Evolutionary conservation across 495 filamentous ascomycete genomes (phyloP), one percentile per base, ranked within the genome.

Genomic region (Xylaria bambusicola): DNA sequence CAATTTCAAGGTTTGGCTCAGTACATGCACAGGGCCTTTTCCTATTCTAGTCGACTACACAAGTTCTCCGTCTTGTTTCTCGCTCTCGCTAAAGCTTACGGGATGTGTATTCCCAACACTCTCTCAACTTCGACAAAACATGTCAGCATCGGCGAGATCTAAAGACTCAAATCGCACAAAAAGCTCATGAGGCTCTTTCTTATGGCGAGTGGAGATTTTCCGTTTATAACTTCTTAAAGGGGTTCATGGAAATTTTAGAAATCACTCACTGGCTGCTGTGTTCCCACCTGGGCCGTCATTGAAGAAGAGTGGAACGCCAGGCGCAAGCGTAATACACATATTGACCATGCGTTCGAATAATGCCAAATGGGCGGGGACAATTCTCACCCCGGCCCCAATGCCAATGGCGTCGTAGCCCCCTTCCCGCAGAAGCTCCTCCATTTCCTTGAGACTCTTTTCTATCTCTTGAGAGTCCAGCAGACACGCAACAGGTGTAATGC

Each of bases 271-370:
- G 18, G 46, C 26, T 36, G 31, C 6, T 20, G 27, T 13, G 15
- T 36, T 51, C 26, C 36, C 46, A 44, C 21, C 49, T 8, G 57
- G 57, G 13, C 50, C 57, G n/a, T 52, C 29, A 26, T 47, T 60
- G 31, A 60, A 60, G 15, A 60, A 38, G 15, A 60, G 48, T 3
- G 50, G 48, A n/a, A 48, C 40, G 6, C 33, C 15, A 10, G 57
- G 57, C 38, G 49, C 41, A 17, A 26, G 9, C 4, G 26, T 53
- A n/a, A 18, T 7, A 17, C 49, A 53, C 27, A 60, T 18, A 36
- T 60, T 60, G 40, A 60, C 57, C 6, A 60, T 38, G 15, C 20
- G 20, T 24, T 60, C 57, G n/a, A 53, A 60, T 23, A 53, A 20
- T 15, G 40, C 31, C 40, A 49, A 47, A 26, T 54, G 18, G 5